phyloP scores from a whole-genome alignment of 2,329 filamentous ascomycete species.

The Fusarium drepaniforme region DNA sequence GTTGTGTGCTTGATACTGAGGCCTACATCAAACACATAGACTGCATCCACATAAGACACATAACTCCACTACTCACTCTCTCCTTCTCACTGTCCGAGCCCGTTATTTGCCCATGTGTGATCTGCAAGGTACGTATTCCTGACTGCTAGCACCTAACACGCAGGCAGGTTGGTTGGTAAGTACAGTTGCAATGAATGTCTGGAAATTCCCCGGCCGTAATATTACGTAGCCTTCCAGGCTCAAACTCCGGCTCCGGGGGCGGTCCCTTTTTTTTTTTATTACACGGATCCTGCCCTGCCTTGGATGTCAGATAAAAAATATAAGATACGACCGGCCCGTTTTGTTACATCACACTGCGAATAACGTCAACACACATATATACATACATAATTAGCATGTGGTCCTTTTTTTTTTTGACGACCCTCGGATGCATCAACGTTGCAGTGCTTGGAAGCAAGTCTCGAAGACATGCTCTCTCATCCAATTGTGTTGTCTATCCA shows the following conservation, averaged over 20 bases:
- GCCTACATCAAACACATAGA: not conserved
- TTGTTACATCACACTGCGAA: slow-evolving; percentile 4
- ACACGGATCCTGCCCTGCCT: not conserved
- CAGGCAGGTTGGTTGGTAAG: not conserved
- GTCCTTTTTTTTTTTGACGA: not conserved
- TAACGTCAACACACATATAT: not conserved
- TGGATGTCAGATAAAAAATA: not conserved
- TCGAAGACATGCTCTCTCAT: not conserved
- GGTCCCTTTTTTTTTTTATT: not conserved
- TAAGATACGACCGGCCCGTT: not conserved
- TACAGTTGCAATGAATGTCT: not conserved
- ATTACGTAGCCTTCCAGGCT: slow-evolving; percentile 5
- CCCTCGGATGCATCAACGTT: not conserved
- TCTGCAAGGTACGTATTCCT: not conserved
- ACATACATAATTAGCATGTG: not conserved
- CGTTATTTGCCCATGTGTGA: not conserved
- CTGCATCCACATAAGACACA: not conserved
- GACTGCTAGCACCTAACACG: not conserved
- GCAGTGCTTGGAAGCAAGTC: not conserved
- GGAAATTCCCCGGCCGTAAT: slow-evolving; percentile 8
- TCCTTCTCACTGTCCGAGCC: not conserved
- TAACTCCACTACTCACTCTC: not conserved
- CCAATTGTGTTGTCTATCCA: not conserved
- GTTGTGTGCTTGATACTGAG: not conserved
- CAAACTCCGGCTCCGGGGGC: not conserved